A percentile compares a stretch with the other conserved stretches of the same genome.
phyloP scores from a whole-genome alignment of 2,329 filamentous ascomycete genomes.

The Claviceps cyperi region DNA sequence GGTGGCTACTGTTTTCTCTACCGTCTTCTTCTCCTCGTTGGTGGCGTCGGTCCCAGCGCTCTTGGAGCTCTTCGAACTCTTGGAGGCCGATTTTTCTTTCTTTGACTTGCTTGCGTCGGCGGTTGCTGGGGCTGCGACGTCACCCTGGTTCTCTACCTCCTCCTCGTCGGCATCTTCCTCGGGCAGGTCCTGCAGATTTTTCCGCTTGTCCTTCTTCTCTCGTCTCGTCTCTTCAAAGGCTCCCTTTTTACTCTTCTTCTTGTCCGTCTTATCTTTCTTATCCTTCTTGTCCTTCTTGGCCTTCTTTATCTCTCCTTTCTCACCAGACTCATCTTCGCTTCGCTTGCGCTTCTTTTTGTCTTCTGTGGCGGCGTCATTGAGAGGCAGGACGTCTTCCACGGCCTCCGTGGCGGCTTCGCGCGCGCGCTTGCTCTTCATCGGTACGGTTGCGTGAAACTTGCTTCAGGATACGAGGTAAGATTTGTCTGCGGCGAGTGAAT shows the following conservation, averaged over 20 bases:
- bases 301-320: conserved; percentile 15
- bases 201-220: conserved; percentile 27
- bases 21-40: too few relatives aligned
- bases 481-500: background rate
- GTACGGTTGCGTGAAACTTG: too few relatives aligned
- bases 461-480: too few relatives aligned
- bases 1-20: too few relatives aligned
- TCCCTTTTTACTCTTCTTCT: conserved; percentile 22
- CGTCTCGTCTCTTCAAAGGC: conserved; percentile 21
- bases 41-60: conserved; percentile 5
- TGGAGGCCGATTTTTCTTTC: conserved; percentile 7
- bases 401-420: conserved; percentile 18
- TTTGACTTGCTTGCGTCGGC: conserved; percentile 12
- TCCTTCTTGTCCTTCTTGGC: conserved; percentile 14
- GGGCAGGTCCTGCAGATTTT: conserved; percentile 23
- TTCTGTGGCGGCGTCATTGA: conserved; percentile 11
- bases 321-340: conserved; percentile 13
- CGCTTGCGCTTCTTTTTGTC: conserved; percentile 28
- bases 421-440: conserved; percentile 26
- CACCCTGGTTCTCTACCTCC: conserved; percentile 5
- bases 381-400: conserved; percentile 12
- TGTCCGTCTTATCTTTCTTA: conserved; percentile 12
- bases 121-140: conserved; percentile 8
- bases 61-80: conserved; percentile 12
- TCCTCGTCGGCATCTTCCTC: conserved; percentile 17